Percentiles rank a stretch among this genome's conserved stretches.
Conservation (phyloP, 2,329 filamentous ascomycete genomes). For the Atkinsonella texensis region DNA sequence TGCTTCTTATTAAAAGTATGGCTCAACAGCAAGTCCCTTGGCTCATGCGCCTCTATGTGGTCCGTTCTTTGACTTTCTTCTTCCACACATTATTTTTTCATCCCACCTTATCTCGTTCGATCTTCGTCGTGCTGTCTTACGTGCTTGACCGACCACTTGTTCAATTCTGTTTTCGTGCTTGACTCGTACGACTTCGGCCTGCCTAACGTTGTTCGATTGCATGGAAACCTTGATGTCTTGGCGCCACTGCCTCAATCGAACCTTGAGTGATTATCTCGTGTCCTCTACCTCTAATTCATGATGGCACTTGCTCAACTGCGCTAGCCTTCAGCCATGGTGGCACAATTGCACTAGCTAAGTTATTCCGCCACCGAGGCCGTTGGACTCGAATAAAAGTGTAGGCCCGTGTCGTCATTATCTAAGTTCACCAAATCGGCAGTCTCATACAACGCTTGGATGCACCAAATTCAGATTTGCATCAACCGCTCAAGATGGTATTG, state of each 20-base stretch:
- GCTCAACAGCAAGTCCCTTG: background rate
- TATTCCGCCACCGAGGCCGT: background rate
- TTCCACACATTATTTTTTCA: background rate
- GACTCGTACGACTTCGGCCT: background rate
- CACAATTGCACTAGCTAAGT: background rate
- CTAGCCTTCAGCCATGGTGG: background rate
- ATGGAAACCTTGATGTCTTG: background rate
- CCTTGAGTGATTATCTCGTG: background rate
- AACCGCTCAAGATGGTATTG: background rate
- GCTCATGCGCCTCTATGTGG: background rate
- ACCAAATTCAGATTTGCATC: background rate
- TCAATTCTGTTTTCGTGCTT: background rate
- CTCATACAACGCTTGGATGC: background rate
- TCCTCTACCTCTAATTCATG: background rate
- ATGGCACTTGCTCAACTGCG: background rate
- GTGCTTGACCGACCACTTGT: background rate
- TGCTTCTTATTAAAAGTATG: background rate
- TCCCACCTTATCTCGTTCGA: background rate
- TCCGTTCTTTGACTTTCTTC: background rate
- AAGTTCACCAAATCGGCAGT: background rate
- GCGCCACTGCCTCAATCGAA: background rate
- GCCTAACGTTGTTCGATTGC: background rate
- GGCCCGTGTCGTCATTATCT: background rate
- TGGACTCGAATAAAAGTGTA: background rate
- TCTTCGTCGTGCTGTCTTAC: background rate